Percentiles rank a stretch among this genome's conserved stretches.
phyloP scores from a whole-genome alignment of 176 grass and related monocot genomes.

The Oryza glaberrima region DNA sequence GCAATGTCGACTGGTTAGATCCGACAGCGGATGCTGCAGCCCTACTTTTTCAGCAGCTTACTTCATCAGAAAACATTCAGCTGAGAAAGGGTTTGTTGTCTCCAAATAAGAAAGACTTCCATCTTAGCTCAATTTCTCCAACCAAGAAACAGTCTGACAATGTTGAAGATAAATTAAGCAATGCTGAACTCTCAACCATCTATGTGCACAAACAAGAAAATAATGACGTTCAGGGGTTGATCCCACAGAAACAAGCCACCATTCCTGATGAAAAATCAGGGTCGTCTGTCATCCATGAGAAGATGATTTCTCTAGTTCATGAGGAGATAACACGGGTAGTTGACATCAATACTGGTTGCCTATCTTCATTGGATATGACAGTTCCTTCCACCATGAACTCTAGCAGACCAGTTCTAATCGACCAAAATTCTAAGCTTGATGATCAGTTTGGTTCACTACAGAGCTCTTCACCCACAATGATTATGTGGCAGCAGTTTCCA shows the following conservation, averaged over 20 bases:
- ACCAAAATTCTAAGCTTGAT: slow-evolving; percentile 42
- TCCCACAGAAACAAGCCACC: background rate
- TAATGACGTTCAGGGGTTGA: slow-evolving; percentile 13
- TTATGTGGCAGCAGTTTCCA: slow-evolving; percentile 69
- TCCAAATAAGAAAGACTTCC: slow-evolving; percentile 49
- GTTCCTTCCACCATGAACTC: slow-evolving; percentile 21
- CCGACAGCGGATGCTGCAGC: slow-evolving; percentile 61
- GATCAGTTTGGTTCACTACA: slow-evolving; percentile 38
- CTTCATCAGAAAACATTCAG: slow-evolving; percentile 66
- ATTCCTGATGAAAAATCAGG: slow-evolving; percentile 40
- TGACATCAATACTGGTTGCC: background rate
- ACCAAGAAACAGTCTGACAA: slow-evolving; percentile 30
- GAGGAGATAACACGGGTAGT: slow-evolving; percentile 35
- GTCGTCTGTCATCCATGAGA: slow-evolving; percentile 31
- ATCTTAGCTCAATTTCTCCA: slow-evolving; percentile 35
- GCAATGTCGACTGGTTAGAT: slow-evolving; percentile 91
- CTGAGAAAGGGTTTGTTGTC: slow-evolving; percentile 54
- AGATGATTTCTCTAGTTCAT: slow-evolving; percentile 13
- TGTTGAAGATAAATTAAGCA: slow-evolving; percentile 30
- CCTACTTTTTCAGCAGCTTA: slow-evolving; percentile 70
- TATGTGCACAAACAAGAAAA: slow-evolving; percentile 38
- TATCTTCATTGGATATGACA: slow-evolving; percentile 34
- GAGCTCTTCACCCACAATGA: slow-evolving; percentile 36
- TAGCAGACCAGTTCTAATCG: slow-evolving; percentile 11
- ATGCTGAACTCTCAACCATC: background rate